phyloP scores from a whole-genome alignment of 1,284 basidiomycete species.

The Ustilago vetiveriae region DNA sequence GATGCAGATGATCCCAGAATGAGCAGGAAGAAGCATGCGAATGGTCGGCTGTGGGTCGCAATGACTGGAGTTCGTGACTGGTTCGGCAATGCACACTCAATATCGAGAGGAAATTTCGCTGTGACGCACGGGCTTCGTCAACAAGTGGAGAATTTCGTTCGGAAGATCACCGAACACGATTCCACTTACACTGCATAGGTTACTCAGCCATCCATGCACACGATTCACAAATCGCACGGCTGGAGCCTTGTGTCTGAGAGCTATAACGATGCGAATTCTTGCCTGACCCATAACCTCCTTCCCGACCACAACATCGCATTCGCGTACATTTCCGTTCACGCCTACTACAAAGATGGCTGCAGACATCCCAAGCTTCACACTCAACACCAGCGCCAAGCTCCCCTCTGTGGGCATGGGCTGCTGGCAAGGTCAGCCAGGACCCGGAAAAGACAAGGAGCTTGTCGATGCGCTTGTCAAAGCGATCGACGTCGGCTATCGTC shows the following conservation, averaged over 20 bases:
- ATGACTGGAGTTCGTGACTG: not conserved
- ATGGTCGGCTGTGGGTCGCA: not conserved
- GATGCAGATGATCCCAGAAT: too few species aligned
- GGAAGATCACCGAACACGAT: not conserved
- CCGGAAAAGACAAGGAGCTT: constrained; percentile 29
- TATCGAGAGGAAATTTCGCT: not conserved
- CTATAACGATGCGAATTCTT: too few species aligned
- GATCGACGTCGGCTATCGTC: constrained; percentile 55
- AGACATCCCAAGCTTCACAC: constrained; percentile 39
- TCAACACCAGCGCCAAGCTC: constrained; percentile 52
- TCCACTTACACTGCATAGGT: not conserved
- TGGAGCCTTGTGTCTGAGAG: too few species aligned
- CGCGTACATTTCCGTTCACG: too few species aligned
- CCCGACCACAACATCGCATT: too few species aligned
- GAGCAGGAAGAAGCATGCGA: too few species aligned
- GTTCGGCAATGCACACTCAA: not conserved
- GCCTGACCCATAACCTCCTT: too few species aligned
- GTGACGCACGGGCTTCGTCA: not conserved
- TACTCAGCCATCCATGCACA: too few species aligned
- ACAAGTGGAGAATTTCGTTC: not conserved
- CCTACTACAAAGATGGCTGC: constrained; percentile 15
- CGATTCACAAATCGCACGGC: too few species aligned
- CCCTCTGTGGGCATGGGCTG: constrained; percentile 56
- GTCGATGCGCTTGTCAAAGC: constrained; percentile 22
- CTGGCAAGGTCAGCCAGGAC: constrained; percentile 49